These are phyloP conservation scores for Sabuloglossum arenarium DNA, from an alignment of 495 filamentous ascomycete genomes.

Conservation along the genomic window DNA sequence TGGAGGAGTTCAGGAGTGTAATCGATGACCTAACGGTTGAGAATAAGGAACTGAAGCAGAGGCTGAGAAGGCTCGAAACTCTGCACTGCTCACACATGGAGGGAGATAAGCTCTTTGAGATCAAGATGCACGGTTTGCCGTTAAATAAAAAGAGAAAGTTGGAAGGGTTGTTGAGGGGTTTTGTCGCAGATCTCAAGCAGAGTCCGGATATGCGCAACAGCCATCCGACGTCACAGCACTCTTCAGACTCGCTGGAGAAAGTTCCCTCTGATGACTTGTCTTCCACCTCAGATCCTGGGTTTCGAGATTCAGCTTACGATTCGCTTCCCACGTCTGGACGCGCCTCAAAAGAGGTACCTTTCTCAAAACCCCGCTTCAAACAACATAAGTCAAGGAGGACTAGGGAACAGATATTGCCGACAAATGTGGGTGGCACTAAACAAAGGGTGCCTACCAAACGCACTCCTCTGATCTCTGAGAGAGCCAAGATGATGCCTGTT, in stretches of 20 bases:
- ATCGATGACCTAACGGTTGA: constrained; percentile 55
- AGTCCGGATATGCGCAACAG: neutral
- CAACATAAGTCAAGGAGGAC: neutral
- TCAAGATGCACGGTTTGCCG: constrained; percentile 48
- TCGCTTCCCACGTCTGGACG: constrained; percentile 35
- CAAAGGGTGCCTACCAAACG: constrained; percentile 4
- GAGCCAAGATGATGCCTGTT: constrained; percentile 43
- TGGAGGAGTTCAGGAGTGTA: constrained; percentile 40
- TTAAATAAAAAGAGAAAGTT: constrained; percentile 47
- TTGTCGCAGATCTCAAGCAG: constrained; percentile 32
- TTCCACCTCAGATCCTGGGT: constrained; percentile 30
- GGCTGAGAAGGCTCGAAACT: constrained; percentile 43
- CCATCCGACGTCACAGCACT: constrained; percentile 12
- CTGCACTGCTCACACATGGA: constrained; percentile 35
- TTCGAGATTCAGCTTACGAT: constrained; percentile 51
- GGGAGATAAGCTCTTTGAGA: constrained; percentile 53
- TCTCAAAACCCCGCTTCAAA: neutral
- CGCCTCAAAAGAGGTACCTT: constrained; percentile 8
- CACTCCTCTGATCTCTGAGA: neutral
- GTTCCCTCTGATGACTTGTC: constrained; percentile 12
- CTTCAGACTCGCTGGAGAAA: constrained; percentile 1
- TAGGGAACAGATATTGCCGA: neutral
- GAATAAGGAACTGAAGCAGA: constrained; percentile 47
- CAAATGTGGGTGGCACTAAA: neutral
- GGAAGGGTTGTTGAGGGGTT: constrained; percentile 45